Base-by-base conservation (phyloP, 176 grass and related monocot genomes). In the Hordeum marinum region DNA sequence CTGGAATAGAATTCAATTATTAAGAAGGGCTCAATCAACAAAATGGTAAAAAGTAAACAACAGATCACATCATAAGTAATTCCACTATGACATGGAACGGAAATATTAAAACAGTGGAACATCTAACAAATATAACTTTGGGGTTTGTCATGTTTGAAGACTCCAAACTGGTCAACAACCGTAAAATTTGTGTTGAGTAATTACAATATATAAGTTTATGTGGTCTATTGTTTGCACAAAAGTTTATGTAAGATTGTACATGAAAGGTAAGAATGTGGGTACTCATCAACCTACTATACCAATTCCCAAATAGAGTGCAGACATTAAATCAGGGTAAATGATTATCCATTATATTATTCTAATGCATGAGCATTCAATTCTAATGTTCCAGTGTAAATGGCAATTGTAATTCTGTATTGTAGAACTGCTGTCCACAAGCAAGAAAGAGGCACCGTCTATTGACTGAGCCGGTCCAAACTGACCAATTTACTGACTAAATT, bases 1-100 rank as follows among this genome's bases (percentile, higher is more conserved):
- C 95, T 98, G 90, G 21, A 77, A 89, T 50, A 89, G 58, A 73
- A 90, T 15, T 29, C 78, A 66, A 75, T 39, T 57, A 77, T 73
- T 43, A 87, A 62, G n/a, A 79, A 86, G 25, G 17, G 8, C 18
- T 59, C 3, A 27, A 83, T 24, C n/a, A 83, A 83, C 3, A 36
- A 71, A 39, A 71, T 2, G 23, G 11, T 71, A 80, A 79, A 74
- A 17, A 23, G 67, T 15, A 40, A 46, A 86, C 5, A 68, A 9
- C 9, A 45, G 46, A 90, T 59, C 12, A 59, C 15, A 25, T 17
- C 43, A 48, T 60, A 14, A 9, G 20, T 68, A 14, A 20, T 25
- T 68, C 13, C 52, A 64, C 60, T 80, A 76, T 75, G 76, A 54
- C 7, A 32, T 67, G 3, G 9, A 62, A 41, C 29, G 59, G 43